These are phyloP conservation scores for Neonectria punicea DNA, from an alignment of 2,329 filamentous ascomycete genomes.

Conservation along the genomic window DNA sequence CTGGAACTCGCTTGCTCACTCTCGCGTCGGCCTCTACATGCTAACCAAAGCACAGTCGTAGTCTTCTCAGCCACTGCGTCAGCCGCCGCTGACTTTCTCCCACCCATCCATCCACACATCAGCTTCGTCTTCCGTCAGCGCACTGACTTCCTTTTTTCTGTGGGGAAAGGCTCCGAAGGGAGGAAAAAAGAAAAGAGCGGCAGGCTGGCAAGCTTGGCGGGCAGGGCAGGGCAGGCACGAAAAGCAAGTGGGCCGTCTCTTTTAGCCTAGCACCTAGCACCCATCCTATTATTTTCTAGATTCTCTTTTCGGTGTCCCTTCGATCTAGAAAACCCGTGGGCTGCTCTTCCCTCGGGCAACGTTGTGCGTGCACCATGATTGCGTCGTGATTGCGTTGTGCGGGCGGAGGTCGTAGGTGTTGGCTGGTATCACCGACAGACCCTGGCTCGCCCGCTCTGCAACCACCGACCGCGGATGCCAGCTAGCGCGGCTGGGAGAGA, in stretches of 20 bases:
- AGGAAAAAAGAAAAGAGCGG: not conserved
- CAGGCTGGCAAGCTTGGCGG: not conserved
- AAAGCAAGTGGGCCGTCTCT: not conserved
- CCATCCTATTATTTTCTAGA: not conserved
- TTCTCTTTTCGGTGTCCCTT: not conserved
- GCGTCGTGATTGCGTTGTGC: conserved; percentile 16
- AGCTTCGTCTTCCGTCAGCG: conserved; percentile 18
- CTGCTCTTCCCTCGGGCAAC: conserved; percentile 5
- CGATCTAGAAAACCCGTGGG: not conserved
- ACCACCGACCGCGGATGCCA: conserved; percentile 14
- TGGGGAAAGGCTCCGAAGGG: conserved; percentile 9
- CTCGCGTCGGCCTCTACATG: not conserved
- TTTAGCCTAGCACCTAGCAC: not conserved
- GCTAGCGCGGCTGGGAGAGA: conserved; percentile 11
- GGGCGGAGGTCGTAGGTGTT: conserved; percentile 16
- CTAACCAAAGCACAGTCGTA: not conserved
- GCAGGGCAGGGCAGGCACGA: not conserved
- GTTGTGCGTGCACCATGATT: not conserved
- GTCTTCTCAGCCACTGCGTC: conserved; percentile 18
- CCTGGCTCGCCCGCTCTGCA: conserved; percentile 22
- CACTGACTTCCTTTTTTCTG: conserved; percentile 1
- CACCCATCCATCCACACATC: not conserved
- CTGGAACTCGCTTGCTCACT: not conserved
- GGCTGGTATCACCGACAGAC: conserved; percentile 27
- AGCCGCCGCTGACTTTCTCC: conserved; percentile 15